Percentiles rank a stretch among this genome's conserved stretches.
Conservation (phyloP, 2,329 filamentous ascomycete genomes). For the Talaromyces sp. region DNA sequence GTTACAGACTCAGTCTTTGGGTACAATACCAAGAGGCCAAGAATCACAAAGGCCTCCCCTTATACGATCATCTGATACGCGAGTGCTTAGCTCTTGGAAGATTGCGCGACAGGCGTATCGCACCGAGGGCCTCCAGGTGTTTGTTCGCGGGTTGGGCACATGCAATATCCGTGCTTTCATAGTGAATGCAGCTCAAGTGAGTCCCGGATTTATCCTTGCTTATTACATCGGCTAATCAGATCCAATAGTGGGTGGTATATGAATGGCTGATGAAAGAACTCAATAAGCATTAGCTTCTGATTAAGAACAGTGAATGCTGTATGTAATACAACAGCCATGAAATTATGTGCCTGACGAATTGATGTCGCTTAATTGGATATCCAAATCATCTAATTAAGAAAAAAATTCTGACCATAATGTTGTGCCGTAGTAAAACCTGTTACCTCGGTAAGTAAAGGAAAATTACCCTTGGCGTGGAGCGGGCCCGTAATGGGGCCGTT, state of each 20-base stretch:
- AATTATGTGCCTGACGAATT: not conserved
- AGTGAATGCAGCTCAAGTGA: conserved; percentile 76
- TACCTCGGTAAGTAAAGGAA: conserved; percentile 9
- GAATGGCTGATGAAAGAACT: conserved; percentile 70
- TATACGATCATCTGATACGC: conserved; percentile 14
- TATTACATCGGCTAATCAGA: conserved; percentile 1
- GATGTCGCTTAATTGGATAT: not conserved
- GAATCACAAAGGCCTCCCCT: conserved; percentile 19
- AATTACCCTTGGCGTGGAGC: conserved; percentile 8
- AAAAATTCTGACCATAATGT: not conserved
- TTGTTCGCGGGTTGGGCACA: conserved; percentile 70
- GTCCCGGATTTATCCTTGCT: conserved; percentile 12
- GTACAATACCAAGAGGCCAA: conserved; percentile 14
- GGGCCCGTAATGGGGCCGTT: not conserved
- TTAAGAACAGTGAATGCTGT: not conserved
- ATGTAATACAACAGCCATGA: not conserved
- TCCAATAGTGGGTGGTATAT: conserved; percentile 73
- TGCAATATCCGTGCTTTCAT: conserved; percentile 84
- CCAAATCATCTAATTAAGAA: not conserved
- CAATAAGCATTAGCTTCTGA: conserved; percentile 12
- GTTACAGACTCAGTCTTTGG: conserved; percentile 66
- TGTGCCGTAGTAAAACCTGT: not conserved
- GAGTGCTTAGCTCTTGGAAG: conserved; percentile 50
- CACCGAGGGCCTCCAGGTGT: conserved; percentile 55
- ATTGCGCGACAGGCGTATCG: conserved; percentile 63